Base-by-base conservation (phyloP, 2,329 filamentous ascomycete genomes). In the Colletotrichum coccodes region DNA sequence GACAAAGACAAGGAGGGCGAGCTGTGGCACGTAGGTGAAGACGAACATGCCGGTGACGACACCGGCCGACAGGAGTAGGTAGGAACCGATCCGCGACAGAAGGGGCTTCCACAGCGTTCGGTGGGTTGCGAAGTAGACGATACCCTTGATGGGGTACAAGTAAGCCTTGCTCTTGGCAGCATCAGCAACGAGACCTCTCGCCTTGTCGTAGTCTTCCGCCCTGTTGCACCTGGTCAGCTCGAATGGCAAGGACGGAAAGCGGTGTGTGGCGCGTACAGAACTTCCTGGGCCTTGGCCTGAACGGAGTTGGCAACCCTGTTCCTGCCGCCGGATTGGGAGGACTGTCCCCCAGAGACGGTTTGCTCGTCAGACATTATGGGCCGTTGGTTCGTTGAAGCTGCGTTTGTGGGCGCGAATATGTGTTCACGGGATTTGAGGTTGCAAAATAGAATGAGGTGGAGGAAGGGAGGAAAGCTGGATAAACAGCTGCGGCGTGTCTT, bases 1-100 rank as follows among this genome's bases (percentile, higher is more conserved):
- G 71, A 97, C 92, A 74, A 98, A 90, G 59, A 94, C 87, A 50
- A 97, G 87, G 16, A 97, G 80, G 1, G 94, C 92, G 28, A 94
- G 88, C 83, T 98, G 95, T 0, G 95, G 95, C 9, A 91, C 76
- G 78, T 97, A 98, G 56, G 94, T 92, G 77, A 98, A 90, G 73
- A 92, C 83, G 81, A 98, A 98, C 94, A 98, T 97, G 79, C 88
- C 85, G 12, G 85, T 84, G 1, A 95, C 91, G 52, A 98, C 90
- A 50, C 89, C 87, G 11, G 91, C 79, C 16, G 93, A 94, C 2
- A 97, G 86, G 1, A 87, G 85, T 58, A 97, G 73, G 32, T 91
- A 94, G 3, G 88, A 87, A 2, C 83, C 77, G 50, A 91, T 78
- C 68, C 85, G 85, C 7, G 84, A 86, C 42, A 86, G 72, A 49